These are phyloP conservation scores for Lasiosphaeria hispida DNA, from an alignment of 495 filamentous ascomycete species.

Conservation along the genomic window DNA sequence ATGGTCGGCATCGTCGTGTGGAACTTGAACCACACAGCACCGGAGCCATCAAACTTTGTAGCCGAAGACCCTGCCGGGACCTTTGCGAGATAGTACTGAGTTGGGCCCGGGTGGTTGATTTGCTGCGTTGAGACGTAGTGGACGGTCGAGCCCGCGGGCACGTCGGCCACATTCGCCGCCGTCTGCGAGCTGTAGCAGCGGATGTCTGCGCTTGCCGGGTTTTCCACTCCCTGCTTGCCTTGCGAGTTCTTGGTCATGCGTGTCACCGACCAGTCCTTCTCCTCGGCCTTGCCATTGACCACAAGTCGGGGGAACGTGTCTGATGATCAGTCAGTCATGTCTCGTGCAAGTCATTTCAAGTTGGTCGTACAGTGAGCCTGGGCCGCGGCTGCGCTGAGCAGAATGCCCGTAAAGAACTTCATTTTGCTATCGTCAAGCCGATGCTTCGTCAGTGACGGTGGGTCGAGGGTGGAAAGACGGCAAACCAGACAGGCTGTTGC, in stretches of 20 bases:
- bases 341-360: not conserved
- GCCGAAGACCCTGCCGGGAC: conserved; percentile 42
- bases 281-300: conserved; percentile 38
- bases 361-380: conserved; percentile 35
- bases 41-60: conserved; percentile 47
- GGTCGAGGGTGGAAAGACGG: not conserved
- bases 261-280: conserved; percentile 41
- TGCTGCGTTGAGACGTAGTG: conserved; percentile 47
- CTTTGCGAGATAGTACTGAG: conserved; percentile 48
- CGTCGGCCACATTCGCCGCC: conserved; percentile 36
- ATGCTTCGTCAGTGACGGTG: not conserved
- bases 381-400: conserved; percentile 29
- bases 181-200: conserved; percentile 45
- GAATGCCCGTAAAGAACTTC: conserved; percentile 25
- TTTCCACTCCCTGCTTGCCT: conserved; percentile 39
- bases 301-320: conserved; percentile 43
- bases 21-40: conserved; percentile 53
- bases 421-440: too few relatives aligned
- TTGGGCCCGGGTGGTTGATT: conserved; percentile 48
- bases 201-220: conserved; percentile 42
- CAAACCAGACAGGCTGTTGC: not conserved
- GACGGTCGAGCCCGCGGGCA: conserved; percentile 44
- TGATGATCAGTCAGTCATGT: conserved; percentile 10
- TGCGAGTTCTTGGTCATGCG: conserved; percentile 42
- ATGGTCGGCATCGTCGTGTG: conserved; percentile 40